Percentiles rank a stretch among this genome's conserved stretches.
These are phyloP conservation scores for Carpinus viminea DNA, from an alignment of 306 rosid genomes.

Conservation along the genomic window DNA sequence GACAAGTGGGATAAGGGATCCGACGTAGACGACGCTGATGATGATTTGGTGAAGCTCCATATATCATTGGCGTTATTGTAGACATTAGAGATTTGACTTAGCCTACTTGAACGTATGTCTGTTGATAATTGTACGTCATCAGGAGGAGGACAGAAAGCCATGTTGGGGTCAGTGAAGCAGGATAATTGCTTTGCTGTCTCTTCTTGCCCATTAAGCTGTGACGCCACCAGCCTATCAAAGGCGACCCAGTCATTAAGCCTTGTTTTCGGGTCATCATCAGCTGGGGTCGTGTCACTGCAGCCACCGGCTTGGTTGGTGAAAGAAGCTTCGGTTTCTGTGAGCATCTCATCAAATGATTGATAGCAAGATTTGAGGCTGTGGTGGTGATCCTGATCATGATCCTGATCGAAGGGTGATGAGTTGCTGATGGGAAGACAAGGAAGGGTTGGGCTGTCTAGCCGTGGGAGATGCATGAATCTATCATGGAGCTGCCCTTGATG, in stretches of 20 bases:
- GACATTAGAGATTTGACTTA: slow-evolving; percentile 17
- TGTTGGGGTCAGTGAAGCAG: slow-evolving; percentile 35
- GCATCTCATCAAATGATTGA: slow-evolving; percentile 33
- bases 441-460: slow-evolving; percentile 49
- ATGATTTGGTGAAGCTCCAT: slow-evolving; percentile 45
- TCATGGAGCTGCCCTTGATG: slow-evolving; percentile 18
- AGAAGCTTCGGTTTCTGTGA: slow-evolving; percentile 31
- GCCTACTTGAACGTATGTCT: slow-evolving; percentile 33
- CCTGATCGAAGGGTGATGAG: slow-evolving; percentile 19
- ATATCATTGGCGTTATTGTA: slow-evolving; percentile 39
- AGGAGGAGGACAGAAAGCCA: slow-evolving; percentile 32
- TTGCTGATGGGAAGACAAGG: slow-evolving; percentile 31
- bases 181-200: slow-evolving; percentile 38
- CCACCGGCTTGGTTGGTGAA: slow-evolving; percentile 22
- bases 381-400: slow-evolving; percentile 2
- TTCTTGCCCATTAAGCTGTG: slow-evolving; percentile 56
- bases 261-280: background rate
- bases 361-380: slow-evolving; percentile 18
- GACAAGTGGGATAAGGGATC: slow-evolving; percentile 65
- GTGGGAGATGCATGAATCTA: slow-evolving; percentile 53
- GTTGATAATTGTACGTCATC: slow-evolving; percentile 29
- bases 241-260: slow-evolving; percentile 47
- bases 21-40: slow-evolving; percentile 37
- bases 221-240: slow-evolving; percentile 53
- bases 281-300: background rate